Conservation (phyloP, 441 rosid species). For the Flueggea neowawraea region DNA sequence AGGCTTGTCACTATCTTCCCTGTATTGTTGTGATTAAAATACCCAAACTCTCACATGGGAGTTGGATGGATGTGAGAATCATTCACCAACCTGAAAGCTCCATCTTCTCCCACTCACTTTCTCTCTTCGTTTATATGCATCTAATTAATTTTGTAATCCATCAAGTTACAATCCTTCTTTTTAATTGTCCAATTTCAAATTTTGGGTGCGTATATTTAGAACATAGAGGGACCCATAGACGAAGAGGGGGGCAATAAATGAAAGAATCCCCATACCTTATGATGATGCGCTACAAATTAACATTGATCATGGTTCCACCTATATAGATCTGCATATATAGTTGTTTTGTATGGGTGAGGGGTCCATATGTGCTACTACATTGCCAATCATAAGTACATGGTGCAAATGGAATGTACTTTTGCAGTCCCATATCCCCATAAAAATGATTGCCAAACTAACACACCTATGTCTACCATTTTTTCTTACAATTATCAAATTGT, state of each 20-base stretch:
- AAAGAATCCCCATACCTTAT: constrained; percentile 29
- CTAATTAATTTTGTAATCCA: neutral
- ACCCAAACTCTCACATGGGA: constrained; percentile 31
- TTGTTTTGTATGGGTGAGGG: neutral
- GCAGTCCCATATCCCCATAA: constrained; percentile 12
- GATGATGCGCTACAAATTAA: neutral
- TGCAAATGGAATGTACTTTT: constrained; percentile 31
- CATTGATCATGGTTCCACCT: constrained; percentile 18
- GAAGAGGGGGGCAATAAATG: too few species aligned
- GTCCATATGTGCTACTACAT: too few species aligned
- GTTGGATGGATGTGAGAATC: constrained; percentile 21
- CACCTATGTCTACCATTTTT: too few species aligned
- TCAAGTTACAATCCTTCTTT: too few species aligned
- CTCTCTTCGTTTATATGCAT: too few species aligned
- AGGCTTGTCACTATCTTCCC: constrained; percentile 15
- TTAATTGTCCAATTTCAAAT: too few species aligned
- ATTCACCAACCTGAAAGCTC: constrained; percentile 27
- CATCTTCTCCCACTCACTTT: constrained; percentile 14
- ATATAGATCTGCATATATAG: constrained; percentile 14
- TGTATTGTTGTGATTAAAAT: constrained; percentile 28
- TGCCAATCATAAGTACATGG: constrained; percentile 29
- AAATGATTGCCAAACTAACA: constrained; percentile 27
- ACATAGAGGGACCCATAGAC: too few species aligned
- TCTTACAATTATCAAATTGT: constrained; percentile 6
- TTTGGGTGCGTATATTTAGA: neutral